These are phyloP conservation scores for Dothideomycetes sp. DNA, from an alignment of 2,329 filamentous ascomycete genomes.

Conservation along the genomic window DNA sequence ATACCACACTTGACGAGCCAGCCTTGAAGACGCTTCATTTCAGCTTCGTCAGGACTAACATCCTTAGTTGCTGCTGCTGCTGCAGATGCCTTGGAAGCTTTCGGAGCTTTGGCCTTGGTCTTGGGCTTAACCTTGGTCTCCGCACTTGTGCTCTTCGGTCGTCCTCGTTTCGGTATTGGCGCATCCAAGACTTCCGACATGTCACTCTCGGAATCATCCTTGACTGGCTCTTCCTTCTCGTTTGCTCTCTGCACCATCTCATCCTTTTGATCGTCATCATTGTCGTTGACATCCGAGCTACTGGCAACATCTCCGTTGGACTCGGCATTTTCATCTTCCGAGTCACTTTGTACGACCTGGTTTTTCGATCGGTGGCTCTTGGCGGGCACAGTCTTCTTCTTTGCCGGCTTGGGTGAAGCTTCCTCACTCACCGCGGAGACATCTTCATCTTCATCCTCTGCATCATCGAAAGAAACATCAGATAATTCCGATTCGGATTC, in stretches of 20 bases:
- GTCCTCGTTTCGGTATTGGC: conserved; percentile 46
- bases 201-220: conserved; percentile 40
- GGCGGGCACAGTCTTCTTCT: neutral
- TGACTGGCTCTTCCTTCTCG: conserved; percentile 7
- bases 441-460: conserved; percentile 9
- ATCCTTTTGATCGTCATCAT: conserved; percentile 9
- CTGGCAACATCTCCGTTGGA: neutral
- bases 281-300: conserved; percentile 9
- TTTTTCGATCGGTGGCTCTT: neutral
- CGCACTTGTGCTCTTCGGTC: conserved; percentile 25
- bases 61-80: conserved; percentile 18
- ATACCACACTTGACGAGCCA: conserved; percentile 85
- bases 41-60: conserved; percentile 54
- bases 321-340: conserved; percentile 5
- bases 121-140: conserved; percentile 23
- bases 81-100: conserved; percentile 19
- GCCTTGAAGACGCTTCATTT: conserved; percentile 80
- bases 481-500: conserved; percentile 6
- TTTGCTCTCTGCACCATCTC: conserved; percentile 8
- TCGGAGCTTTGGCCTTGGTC: conserved; percentile 32
- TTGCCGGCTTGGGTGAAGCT: conserved; percentile 2
- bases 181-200: conserved; percentile 73
- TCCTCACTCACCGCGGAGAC: conserved; percentile 1
- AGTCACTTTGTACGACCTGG: neutral
- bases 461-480: conserved; percentile 1